Evolutionary conservation across 352 stramenopile species (phyloP).

Genomic region (Blastocystis sp.): DNA sequence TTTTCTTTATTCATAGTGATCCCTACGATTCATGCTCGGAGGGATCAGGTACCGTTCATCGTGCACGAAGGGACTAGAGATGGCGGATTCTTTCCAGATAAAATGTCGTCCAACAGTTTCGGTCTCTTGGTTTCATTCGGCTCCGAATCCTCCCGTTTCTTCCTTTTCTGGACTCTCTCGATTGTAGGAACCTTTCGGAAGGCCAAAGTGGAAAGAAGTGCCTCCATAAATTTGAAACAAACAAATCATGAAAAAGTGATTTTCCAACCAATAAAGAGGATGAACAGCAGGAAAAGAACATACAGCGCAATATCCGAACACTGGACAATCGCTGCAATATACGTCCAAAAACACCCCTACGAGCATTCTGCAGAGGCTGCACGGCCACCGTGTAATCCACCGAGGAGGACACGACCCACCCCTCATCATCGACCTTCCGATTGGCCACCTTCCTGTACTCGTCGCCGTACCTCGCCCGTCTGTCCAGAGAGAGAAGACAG

Average conservation of each 20-base stretch:
- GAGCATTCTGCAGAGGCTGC: neutral
- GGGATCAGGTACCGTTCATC: neutral
- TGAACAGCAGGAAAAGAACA: neutral
- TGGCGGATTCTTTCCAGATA: neutral
- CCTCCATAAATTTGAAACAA: constrained; percentile 36
- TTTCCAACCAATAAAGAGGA: neutral
- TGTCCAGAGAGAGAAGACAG: neutral
- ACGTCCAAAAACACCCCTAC: neutral
- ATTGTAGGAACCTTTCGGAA: constrained; percentile 35
- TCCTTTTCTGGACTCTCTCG: neutral
- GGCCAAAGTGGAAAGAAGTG: neutral
- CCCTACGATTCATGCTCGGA: neutral
- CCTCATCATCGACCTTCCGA: neutral
- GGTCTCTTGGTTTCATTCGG: neutral
- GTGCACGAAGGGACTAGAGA: constrained; percentile 48
- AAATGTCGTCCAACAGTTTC: neutral
- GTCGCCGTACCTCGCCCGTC: neutral
- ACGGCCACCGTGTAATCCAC: constrained; percentile 48
- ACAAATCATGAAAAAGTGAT: neutral
- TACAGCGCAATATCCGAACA: neutral
- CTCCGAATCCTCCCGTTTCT: neutral
- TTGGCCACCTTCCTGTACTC: neutral
- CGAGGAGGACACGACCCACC: constrained; percentile 39
- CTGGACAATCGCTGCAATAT: neutral
- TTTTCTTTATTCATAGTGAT: constrained; percentile 2